Percentiles rank a stretch among this genome's conserved stretches.
Conservation (phyloP, 768 basidiomycete genomes). For the Leccinum subgranulosum region DNA sequence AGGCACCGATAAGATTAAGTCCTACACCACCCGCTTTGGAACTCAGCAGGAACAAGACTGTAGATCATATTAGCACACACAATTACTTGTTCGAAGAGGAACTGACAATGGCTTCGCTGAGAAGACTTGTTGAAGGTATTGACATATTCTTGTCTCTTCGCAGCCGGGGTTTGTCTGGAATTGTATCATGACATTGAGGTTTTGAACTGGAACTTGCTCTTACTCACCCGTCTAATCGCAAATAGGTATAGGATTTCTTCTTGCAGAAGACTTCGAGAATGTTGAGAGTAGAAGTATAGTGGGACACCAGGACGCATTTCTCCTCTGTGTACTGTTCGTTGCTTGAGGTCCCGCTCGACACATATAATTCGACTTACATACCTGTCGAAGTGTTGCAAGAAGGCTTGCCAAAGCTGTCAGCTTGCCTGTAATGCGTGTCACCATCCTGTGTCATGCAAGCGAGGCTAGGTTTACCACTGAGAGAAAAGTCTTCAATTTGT, state of each 20-base stretch:
- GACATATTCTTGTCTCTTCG: slow-evolving; percentile 83
- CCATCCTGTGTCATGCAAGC: not conserved
- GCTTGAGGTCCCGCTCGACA: slow-evolving; percentile 1
- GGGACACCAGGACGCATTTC: slow-evolving; percentile 95
- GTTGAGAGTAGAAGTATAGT: slow-evolving; percentile 93
- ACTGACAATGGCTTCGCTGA: slow-evolving; percentile 67
- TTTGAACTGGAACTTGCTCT: not conserved
- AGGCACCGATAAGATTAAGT: slow-evolving; percentile 89
- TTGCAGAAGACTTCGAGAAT: slow-evolving; percentile 86
- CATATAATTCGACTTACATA: slow-evolving; percentile 20
- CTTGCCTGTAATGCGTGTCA: slow-evolving; percentile 55
- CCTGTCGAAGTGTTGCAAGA: slow-evolving; percentile 58
- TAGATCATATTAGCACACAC: slow-evolving; percentile 2
- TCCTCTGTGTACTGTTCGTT: slow-evolving; percentile 67
- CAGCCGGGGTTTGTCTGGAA: slow-evolving; percentile 65
- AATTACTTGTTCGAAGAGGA: not conserved
- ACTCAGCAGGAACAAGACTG: slow-evolving; percentile 89
- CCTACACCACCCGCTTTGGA: slow-evolving; percentile 96
- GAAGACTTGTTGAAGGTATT: slow-evolving; percentile 82
- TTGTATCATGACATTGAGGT: not conserved
- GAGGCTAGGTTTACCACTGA: slow-evolving; percentile 61
- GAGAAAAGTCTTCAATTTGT: slow-evolving; percentile 64
- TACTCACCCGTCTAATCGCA: slow-evolving; percentile 81
- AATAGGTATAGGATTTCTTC: slow-evolving; percentile 69
- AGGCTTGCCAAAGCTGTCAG: slow-evolving; percentile 63